A percentile compares a stretch with the other conserved stretches of the same genome.
Evolutionary conservation across 768 basidiomycete species (phyloP).

Genomic region (Antrodiella citrinella): DNA sequence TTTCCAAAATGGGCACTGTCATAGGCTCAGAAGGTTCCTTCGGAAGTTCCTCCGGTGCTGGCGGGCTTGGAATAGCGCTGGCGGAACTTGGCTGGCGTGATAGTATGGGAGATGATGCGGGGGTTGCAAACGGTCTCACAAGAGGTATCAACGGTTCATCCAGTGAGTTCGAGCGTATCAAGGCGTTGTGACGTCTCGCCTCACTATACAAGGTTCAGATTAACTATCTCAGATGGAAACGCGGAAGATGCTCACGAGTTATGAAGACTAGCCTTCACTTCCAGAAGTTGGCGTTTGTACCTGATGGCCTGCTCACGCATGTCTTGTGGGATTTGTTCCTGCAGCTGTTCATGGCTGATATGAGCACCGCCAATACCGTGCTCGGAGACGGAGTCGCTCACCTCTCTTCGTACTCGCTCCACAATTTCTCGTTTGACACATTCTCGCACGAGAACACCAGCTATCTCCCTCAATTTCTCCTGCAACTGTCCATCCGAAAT

Average conservation of each 20-base stretch:
- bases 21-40: slow-evolving; percentile 7
- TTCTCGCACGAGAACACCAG: slow-evolving; percentile 29
- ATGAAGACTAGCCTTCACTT: slow-evolving; percentile 35
- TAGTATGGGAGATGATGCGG: background rate
- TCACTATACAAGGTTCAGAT: slow-evolving; percentile 26
- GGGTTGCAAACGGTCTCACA: slow-evolving; percentile 29
- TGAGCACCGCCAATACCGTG: background rate
- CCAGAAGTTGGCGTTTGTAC: slow-evolving; percentile 35
- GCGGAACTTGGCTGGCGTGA: background rate
- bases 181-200: slow-evolving; percentile 35
- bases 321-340: slow-evolving; percentile 33
- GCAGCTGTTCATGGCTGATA: no score
- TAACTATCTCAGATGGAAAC: background rate
- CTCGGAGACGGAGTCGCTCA: slow-evolving; percentile 14
- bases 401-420: slow-evolving; percentile 36
- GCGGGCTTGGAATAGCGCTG: background rate
- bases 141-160: slow-evolving; percentile 41
- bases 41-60: background rate
- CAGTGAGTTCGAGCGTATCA: slow-evolving; percentile 28
- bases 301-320: slow-evolving; percentile 30
- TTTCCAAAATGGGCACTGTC: background rate
- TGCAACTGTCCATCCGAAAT: slow-evolving; percentile 33
- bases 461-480: slow-evolving; percentile 31
- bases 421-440: slow-evolving; percentile 30
- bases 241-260: slow-evolving; percentile 34